Percentiles rank a stretch among this genome's conserved stretches.
These are phyloP conservation scores for Aspergillus proliferans DNA, from an alignment of 2,329 filamentous ascomycete genomes.

Conservation along the genomic window DNA sequence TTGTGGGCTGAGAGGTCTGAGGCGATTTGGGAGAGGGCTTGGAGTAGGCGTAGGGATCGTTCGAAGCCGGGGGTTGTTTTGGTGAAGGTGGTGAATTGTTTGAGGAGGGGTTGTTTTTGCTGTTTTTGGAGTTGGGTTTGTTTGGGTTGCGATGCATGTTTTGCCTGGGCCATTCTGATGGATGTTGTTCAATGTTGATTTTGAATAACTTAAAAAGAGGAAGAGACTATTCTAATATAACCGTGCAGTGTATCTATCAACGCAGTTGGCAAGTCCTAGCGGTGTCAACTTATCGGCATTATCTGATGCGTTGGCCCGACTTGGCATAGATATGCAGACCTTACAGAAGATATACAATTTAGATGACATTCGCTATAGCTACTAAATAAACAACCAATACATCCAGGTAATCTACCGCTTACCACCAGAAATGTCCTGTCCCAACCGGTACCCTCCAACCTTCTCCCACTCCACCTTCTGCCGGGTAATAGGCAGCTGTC, in stretches of 20 bases:
- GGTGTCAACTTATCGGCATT: too few relatives aligned
- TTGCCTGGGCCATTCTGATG: neutral
- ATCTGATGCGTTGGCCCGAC: neutral
- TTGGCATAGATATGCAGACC: neutral
- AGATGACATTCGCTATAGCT: neutral
- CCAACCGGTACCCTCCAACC: slow-evolving; percentile 83
- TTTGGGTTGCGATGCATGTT: neutral
- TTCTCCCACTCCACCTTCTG: slow-evolving; percentile 99
- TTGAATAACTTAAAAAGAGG: too few relatives aligned
- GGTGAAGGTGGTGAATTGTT: slow-evolving; percentile 28
- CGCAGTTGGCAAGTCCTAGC: too few relatives aligned
- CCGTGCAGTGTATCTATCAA: too few relatives aligned
- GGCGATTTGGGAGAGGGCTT: slow-evolving; percentile 31
- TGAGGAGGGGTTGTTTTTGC: neutral
- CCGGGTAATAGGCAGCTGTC: slow-evolving; percentile 90
- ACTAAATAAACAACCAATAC: neutral
- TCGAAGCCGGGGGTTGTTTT: slow-evolving; percentile 30
- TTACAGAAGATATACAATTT: too few relatives aligned
- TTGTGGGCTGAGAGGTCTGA: slow-evolving; percentile 20
- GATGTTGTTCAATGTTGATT: neutral
- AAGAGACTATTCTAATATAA: too few relatives aligned
- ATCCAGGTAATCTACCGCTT: slow-evolving; percentile 30
- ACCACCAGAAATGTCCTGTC: slow-evolving; percentile 70
- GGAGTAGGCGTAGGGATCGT: slow-evolving; percentile 34
- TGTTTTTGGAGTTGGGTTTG: neutral